Evolutionary conservation across 345 rosid species (phyloP).

Genomic region (Durio zibethinus): DNA sequence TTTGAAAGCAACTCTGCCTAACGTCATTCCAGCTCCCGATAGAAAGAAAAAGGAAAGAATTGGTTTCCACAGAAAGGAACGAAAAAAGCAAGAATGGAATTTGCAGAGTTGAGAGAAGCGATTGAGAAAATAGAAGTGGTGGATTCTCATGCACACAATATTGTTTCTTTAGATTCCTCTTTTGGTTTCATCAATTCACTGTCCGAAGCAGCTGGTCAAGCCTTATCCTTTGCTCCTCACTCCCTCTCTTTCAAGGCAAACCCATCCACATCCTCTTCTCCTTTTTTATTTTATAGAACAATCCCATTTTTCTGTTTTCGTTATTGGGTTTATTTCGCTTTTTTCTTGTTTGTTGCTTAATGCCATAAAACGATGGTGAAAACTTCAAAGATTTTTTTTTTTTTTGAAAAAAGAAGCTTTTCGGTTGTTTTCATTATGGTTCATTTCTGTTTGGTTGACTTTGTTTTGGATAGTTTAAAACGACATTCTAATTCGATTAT

Average conservation of each 20-base stretch:
- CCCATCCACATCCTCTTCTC: not conserved
- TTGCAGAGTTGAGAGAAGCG: slow-evolving; percentile 47
- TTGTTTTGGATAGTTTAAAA: not conserved
- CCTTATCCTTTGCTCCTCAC: slow-evolving; percentile 59
- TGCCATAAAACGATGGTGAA: not conserved
- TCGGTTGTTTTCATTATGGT: not conserved
- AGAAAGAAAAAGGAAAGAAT: not conserved
- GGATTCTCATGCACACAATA: slow-evolving; percentile 83
- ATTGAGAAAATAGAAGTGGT: slow-evolving; percentile 57
- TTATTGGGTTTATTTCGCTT: not conserved
- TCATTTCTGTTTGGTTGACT: not conserved
- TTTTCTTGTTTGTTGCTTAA: not conserved
- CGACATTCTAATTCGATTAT: not conserved
- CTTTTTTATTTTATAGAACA: not conserved
- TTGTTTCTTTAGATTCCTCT: slow-evolving; percentile 65
- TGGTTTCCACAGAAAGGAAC: not conserved
- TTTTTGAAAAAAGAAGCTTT: not conserved
- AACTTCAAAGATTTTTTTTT: not conserved
- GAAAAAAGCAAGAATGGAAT: slow-evolving; percentile 38
- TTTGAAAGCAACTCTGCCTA: too few species aligned
- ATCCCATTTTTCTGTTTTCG: not conserved
- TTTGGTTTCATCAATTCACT: slow-evolving; percentile 63
- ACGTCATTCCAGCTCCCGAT: not conserved
- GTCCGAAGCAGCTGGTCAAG: slow-evolving; percentile 75
- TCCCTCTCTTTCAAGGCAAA: slow-evolving; percentile 83